Percentiles rank a stretch among this genome's conserved stretches.
Conservation (phyloP, 805 yeast genomes). For the Starmerella potacharoeniae region DNA sequence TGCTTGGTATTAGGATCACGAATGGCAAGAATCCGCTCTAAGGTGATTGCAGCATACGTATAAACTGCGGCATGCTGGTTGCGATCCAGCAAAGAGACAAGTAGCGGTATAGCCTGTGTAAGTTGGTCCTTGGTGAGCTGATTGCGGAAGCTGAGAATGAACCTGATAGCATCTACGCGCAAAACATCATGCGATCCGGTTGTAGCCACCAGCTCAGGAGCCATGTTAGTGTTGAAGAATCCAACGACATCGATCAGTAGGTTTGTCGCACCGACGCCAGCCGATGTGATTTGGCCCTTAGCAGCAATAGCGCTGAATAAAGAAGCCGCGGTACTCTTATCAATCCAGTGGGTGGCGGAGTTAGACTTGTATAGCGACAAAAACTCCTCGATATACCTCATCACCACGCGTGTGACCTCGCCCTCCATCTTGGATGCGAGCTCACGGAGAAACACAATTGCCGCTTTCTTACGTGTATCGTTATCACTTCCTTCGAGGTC, state of each 20-base stretch:
- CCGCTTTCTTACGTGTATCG: conserved; percentile 82
- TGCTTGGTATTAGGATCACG: conserved; percentile 34
- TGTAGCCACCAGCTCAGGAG: conserved; percentile 51
- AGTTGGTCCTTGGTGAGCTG: conserved; percentile 83
- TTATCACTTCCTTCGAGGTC: conserved; percentile 92
- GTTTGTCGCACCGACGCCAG: conserved; percentile 83
- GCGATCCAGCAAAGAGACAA: conserved; percentile 57
- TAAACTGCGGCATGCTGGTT: conserved; percentile 62
- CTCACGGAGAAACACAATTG: conserved; percentile 86
- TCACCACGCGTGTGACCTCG: conserved; percentile 60
- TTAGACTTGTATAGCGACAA: conserved; percentile 40
- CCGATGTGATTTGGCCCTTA: conserved; percentile 73
- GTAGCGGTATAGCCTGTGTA: conserved; percentile 62
- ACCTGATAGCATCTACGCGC: conserved; percentile 86
- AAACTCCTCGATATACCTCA: conserved; percentile 59
- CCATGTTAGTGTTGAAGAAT: conserved; percentile 71
- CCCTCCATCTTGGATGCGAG: conserved; percentile 68
- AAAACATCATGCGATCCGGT: conserved; percentile 56
- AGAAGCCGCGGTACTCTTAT: conserved; percentile 76
- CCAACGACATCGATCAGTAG: conserved; percentile 72
- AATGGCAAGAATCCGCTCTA: conserved; percentile 76
- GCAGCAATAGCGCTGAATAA: conserved; percentile 83
- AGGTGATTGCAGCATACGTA: conserved; percentile 86
- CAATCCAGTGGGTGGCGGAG: conserved; percentile 55
- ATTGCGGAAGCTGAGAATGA: conserved; percentile 78